Evolutionary conservation across 805 yeast genomes (phyloP).

Genomic region (Wickerhamomyces strasburgensis): DNA sequence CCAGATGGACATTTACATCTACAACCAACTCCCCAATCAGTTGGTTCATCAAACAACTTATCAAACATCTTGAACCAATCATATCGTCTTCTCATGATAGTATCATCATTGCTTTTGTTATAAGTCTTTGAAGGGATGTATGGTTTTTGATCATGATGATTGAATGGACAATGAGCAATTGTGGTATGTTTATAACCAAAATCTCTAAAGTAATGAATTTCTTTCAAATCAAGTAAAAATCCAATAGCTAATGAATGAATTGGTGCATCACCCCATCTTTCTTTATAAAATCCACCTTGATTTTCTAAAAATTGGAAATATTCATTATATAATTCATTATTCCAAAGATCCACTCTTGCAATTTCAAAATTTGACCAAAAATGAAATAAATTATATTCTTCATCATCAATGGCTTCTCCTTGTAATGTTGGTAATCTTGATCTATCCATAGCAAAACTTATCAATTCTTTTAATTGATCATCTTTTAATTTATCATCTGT

Average conservation of each 20-base stretch:
- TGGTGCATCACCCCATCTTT: slow-evolving; percentile 98
- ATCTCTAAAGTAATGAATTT: slow-evolving; percentile 88
- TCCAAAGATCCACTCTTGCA: slow-evolving; percentile 74
- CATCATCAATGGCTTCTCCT: slow-evolving; percentile 59
- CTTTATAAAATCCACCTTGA: slow-evolving; percentile 80
- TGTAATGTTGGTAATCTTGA: slow-evolving; percentile 27
- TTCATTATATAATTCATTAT: slow-evolving; percentile 54
- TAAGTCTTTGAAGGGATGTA: slow-evolving; percentile 31
- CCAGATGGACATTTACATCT: slow-evolving; percentile 71
- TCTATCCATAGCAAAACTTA: slow-evolving; percentile 33
- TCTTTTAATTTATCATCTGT: slow-evolving; percentile 23
- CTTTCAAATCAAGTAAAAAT: slow-evolving; percentile 59
- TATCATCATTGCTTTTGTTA: slow-evolving; percentile 23
- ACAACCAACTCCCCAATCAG: slow-evolving; percentile 66
- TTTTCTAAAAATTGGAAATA: slow-evolving; percentile 67
- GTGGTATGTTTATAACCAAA: slow-evolving; percentile 85
- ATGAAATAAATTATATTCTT: slow-evolving; percentile 75
- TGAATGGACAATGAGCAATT: slow-evolving; percentile 78
- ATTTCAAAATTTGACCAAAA: slow-evolving; percentile 95
- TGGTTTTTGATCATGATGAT: slow-evolving; percentile 48
- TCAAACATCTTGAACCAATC: slow-evolving; percentile 12
- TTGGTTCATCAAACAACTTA: slow-evolving; percentile 29
- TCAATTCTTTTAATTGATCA: slow-evolving; percentile 32
- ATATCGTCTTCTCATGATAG: slow-evolving; percentile 1
- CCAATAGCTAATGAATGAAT: slow-evolving; percentile 86